A percentile compares a stretch with the other conserved stretches of the same genome.
Conservation (phyloP, 768 basidiomycete species). For the Tulasnella sp. region DNA sequence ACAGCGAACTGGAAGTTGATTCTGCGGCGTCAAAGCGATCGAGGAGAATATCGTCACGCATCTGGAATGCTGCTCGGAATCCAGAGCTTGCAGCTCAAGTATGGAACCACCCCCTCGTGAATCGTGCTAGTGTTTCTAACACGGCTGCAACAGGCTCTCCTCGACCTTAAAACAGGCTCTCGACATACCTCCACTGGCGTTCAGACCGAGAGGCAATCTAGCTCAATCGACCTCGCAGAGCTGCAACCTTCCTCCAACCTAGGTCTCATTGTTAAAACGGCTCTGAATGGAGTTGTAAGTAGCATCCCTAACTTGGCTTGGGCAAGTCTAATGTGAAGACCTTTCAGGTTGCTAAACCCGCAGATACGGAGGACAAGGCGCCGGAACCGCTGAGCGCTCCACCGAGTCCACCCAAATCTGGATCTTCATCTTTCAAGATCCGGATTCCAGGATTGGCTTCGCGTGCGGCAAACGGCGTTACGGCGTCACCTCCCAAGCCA, state of each 20-base stretch:
- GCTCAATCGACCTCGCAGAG: neutral
- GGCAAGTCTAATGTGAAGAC: neutral
- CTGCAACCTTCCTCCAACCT: neutral
- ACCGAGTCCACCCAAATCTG: neutral
- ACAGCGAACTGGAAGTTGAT: neutral
- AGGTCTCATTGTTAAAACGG: neutral
- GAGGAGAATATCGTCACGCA: neutral
- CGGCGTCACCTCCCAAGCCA: neutral
- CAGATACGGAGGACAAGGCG: neutral
- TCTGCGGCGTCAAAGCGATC: neutral
- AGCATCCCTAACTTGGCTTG: neutral
- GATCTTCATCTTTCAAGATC: constrained; percentile 13
- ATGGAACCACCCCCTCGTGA: neutral
- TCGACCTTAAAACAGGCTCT: neutral
- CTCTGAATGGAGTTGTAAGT: neutral
- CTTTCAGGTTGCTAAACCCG: neutral
- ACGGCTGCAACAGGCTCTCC: neutral
- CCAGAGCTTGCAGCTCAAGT: neutral
- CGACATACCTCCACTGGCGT: neutral
- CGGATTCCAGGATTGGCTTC: constrained; percentile 13
- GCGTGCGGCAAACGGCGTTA: neutral
- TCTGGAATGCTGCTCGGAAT: neutral
- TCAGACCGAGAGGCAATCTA: neutral
- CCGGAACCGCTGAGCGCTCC: neutral
- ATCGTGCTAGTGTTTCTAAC: neutral